Evolutionary conservation across 2,329 filamentous ascomycete genomes (phyloP).

Genomic region (Xylaria sp.): DNA sequence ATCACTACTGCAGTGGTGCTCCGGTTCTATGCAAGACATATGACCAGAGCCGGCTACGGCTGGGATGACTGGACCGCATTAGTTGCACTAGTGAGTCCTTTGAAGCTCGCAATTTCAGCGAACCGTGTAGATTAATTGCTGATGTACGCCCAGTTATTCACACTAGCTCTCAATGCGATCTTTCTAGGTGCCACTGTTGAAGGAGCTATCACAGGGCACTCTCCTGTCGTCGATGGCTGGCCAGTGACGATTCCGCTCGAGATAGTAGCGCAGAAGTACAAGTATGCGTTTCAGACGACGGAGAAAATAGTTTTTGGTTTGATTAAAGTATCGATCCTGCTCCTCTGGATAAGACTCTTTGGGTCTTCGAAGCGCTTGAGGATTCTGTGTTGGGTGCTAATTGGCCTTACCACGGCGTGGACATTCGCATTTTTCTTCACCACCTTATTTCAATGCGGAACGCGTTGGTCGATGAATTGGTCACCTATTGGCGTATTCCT

Average conservation of each 20-base stretch:
- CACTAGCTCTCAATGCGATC: slow-evolving; percentile 31
- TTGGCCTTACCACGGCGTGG: slow-evolving; percentile 31
- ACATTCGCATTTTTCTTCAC: slow-evolving; percentile 42
- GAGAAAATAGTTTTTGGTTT: slow-evolving; percentile 41
- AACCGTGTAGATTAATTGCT: not conserved
- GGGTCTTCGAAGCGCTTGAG: not conserved
- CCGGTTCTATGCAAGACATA: slow-evolving; percentile 32
- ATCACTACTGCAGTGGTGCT: slow-evolving; percentile 16
- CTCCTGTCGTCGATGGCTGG: slow-evolving; percentile 18
- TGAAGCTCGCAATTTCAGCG: not conserved
- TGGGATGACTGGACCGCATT: slow-evolving; percentile 39
- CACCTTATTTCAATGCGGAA: slow-evolving; percentile 41
- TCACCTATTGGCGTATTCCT: slow-evolving; percentile 30
- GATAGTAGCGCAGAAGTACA: slow-evolving; percentile 37
- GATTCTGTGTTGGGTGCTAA: slow-evolving; percentile 6
- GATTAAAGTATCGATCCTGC: slow-evolving; percentile 42
- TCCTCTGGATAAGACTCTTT: slow-evolving; percentile 44
- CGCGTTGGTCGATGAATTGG: slow-evolving; percentile 36
- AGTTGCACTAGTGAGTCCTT: slow-evolving; percentile 5
- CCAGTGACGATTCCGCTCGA: slow-evolving; percentile 35
- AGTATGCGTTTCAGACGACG: slow-evolving; percentile 40
- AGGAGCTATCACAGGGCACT: slow-evolving; percentile 31
- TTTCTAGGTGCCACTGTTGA: slow-evolving; percentile 32
- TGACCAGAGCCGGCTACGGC: slow-evolving; percentile 28
- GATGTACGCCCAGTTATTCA: slow-evolving; percentile 17